Evolutionary conservation across 2,329 filamentous ascomycete species (phyloP), one percentile per base, ranked within the genome.

Genomic region (Cercospora janseana): DNA sequence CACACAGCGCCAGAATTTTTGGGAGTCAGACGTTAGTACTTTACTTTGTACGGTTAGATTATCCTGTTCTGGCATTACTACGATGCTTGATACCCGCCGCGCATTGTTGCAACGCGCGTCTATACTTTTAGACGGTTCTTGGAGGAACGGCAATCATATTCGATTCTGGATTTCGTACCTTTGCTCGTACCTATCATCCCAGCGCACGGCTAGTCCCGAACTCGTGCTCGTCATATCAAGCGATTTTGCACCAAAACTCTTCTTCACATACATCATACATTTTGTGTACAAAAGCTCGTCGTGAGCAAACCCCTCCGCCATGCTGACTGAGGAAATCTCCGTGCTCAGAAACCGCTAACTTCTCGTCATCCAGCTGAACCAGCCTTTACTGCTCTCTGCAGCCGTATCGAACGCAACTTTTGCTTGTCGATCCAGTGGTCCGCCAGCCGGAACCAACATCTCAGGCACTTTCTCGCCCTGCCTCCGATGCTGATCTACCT

Each of bases 341-440:
- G 9, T 13, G 13, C 16, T 35, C 29, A 4, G 32, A 29, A 16
- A 28, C 32, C 13, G 24, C 35, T 56, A 59, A 55, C 68, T 68
- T 37, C 73, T 66, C 45, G 64, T 63, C 23, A 70, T 52, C 74
- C 74, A 75, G 47, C 68, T 70, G 31, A 69, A 66, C 75, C 74
- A 77, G 46, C 73, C 71, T 58, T 69, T 72, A 57, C 67, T 63
- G 6, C 63, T 65, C 47, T 69, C 59, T 46, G 68, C 58, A 12
- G 65, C 66, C 20, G 67, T 66, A 37, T 69, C 56, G 4, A 63
- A 59, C n/a, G 66, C 69, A 44, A 69, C 64, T 31, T 72, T 68
- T 23, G 72, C 74, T 58, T 72, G 63, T 42, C 69, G 70, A 62
- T 78, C 75, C 31, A 78, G 60, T 31, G 72, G 70, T 1, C 75